A percentile compares a stretch with the other conserved stretches of the same genome.
phyloP scores from a whole-genome alignment of 2,329 filamentous ascomycete species.

The Diplodia seriata region DNA sequence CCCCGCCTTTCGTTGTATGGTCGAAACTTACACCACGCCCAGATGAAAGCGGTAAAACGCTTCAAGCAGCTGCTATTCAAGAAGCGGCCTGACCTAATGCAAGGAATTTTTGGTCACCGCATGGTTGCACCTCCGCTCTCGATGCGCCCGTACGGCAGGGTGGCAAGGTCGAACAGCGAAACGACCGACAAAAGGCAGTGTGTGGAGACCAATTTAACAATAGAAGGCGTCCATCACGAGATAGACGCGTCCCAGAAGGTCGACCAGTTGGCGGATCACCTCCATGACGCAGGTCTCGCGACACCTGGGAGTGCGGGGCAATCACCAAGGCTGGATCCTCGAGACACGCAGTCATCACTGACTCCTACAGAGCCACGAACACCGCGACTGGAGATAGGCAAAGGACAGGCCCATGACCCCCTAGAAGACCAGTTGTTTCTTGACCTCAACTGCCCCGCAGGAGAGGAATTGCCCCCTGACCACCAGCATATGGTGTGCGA shows the following conservation, averaged over 20 bases:
- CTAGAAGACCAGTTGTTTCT: conserved; percentile 72
- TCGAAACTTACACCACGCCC: background rate
- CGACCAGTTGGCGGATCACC: conserved; percentile 38
- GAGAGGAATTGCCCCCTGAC: conserved; percentile 45
- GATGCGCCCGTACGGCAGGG: conserved; percentile 51
- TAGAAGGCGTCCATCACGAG: conserved; percentile 61
- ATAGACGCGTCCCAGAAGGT: conserved; percentile 47
- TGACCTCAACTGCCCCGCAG: conserved; percentile 72
- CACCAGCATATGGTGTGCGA: conserved; percentile 70
- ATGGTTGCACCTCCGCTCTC: conserved; percentile 65
- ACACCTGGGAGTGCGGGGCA: conserved; percentile 16
- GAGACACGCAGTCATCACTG: conserved; percentile 1
- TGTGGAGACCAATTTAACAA: conserved; percentile 58
- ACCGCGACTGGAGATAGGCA: conserved; percentile 37
- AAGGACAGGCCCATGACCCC: conserved; percentile 69
- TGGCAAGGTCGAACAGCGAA: conserved; percentile 56
- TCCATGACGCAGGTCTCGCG: conserved; percentile 34
- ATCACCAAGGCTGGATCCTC: conserved; percentile 24
- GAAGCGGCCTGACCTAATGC: conserved; percentile 61
- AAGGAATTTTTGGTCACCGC: conserved; percentile 65
- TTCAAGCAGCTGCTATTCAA: conserved; percentile 78
- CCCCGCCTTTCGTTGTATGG: background rate
- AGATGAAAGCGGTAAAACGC: conserved; percentile 89
- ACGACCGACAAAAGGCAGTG: conserved; percentile 60
- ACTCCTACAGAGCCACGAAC: conserved; percentile 22